Evolutionary conservation across 768 basidiomycete species (phyloP).

Genomic region (Calocera cornea): DNA sequence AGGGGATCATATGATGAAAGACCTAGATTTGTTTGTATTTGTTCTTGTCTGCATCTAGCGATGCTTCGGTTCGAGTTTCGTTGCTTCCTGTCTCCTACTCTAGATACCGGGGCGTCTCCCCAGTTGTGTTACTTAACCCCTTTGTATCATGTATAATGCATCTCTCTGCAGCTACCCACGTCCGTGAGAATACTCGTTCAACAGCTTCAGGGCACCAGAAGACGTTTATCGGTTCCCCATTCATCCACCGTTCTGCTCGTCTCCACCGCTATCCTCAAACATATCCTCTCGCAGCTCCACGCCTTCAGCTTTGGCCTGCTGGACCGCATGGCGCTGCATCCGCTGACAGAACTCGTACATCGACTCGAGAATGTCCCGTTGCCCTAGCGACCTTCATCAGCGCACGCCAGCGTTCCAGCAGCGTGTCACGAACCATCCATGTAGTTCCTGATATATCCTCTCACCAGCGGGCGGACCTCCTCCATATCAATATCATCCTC

Average conservation of each 20-base stretch:
- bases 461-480: constrained; percentile 40
- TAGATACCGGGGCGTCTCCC: not conserved
- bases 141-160: not conserved
- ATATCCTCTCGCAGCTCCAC: constrained; percentile 9
- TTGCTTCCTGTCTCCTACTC: not conserved
- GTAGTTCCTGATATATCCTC: constrained; percentile 10
- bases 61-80: not conserved
- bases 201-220: no score
- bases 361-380: constrained; percentile 16
- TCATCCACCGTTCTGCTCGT: no score
- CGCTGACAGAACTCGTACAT: constrained; percentile 15
- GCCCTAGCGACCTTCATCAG: constrained; percentile 9
- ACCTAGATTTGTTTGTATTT: no score
- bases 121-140: not conserved
- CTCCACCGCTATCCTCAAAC: not conserved
- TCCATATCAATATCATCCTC: constrained; percentile 45
- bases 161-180: not conserved
- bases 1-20: no score
- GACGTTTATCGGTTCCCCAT: no score
- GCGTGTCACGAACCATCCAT: not conserved
- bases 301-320: constrained; percentile 12
- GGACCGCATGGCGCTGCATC: not conserved
- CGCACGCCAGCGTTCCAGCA: not conserved
- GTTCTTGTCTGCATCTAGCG: no score
- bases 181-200: not conserved